Percentiles rank a stretch among this genome's conserved stretches.
These are phyloP conservation scores for Entrophospora sp. DNA, from an alignment of 192 early-diverging fungal species.

Conservation along the genomic window DNA sequence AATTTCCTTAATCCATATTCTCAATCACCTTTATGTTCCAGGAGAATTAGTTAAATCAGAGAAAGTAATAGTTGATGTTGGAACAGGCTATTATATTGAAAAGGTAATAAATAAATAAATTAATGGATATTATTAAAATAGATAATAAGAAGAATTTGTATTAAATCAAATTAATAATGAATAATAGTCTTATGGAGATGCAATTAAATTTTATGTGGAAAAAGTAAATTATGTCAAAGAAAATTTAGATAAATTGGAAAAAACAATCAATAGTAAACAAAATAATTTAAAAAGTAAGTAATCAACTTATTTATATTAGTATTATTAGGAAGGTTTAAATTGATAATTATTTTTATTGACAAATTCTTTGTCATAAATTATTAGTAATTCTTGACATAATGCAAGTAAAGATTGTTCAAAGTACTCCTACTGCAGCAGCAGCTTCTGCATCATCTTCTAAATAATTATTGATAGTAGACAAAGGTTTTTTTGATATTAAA, in stretches of 20 bases:
- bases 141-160: no score
- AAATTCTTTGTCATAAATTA: background rate
- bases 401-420: constrained; percentile 25
- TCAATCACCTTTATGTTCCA: constrained; percentile 77
- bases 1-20: background rate
- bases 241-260: constrained; percentile 73
- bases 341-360: background rate
- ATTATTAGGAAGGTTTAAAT: background rate
- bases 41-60: constrained; percentile 73
- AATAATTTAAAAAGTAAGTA: constrained; percentile 53
- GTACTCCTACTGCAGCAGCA: no score
- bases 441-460: background rate
- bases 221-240: constrained; percentile 79
- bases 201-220: constrained; percentile 67
- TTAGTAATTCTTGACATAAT: constrained; percentile 46
- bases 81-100: constrained; percentile 93
- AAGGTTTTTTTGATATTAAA: no score
- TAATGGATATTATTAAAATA: background rate
- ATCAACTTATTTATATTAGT: background rate
- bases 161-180: background rate
- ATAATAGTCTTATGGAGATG: constrained; percentile 62
- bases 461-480: background rate
- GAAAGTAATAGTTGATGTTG: constrained; percentile 89
- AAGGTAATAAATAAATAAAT: constrained; percentile 49
- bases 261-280: constrained; percentile 72